Conservation (phyloP, 1,284 basidiomycete genomes). For the Grifola frondosa region DNA sequence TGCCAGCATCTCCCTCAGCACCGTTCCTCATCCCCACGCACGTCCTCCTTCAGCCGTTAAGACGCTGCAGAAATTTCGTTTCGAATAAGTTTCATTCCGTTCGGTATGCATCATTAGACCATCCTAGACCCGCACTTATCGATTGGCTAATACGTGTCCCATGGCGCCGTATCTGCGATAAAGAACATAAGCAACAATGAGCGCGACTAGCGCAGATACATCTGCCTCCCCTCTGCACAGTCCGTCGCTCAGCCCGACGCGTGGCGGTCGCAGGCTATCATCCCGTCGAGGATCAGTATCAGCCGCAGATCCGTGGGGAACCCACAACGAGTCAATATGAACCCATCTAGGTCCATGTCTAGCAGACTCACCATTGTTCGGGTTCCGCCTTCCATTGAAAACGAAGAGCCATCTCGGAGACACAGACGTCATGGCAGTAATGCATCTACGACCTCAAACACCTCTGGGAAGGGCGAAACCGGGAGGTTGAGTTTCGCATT, state of each 20-base stretch:
- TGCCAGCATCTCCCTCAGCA: no score
- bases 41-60: no score
- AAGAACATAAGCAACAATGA: no score
- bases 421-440: slow-evolving; percentile 38
- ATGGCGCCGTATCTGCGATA: no score
- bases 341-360: slow-evolving; percentile 53
- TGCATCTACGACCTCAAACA: slow-evolving; percentile 30
- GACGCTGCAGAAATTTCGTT: no score
- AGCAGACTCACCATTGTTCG: slow-evolving; percentile 75
- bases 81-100: no score
- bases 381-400: slow-evolving; percentile 39
- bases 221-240: slow-evolving; percentile 28
- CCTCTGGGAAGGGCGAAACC: slow-evolving; percentile 28
- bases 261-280: slow-evolving; percentile 42
- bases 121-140: no score
- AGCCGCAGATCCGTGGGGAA: slow-evolving; percentile 65
- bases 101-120: no score
- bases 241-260: slow-evolving; percentile 24
- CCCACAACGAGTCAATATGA: slow-evolving; percentile 50
- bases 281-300: slow-evolving; percentile 62
- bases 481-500: slow-evolving; percentile 64
- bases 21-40: no score
- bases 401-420: slow-evolving; percentile 25
- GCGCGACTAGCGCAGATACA: no score
- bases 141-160: no score